Evolutionary conservation across 768 basidiomycete genomes (phyloP).

Genomic region (Myochromella boudieri): DNA sequence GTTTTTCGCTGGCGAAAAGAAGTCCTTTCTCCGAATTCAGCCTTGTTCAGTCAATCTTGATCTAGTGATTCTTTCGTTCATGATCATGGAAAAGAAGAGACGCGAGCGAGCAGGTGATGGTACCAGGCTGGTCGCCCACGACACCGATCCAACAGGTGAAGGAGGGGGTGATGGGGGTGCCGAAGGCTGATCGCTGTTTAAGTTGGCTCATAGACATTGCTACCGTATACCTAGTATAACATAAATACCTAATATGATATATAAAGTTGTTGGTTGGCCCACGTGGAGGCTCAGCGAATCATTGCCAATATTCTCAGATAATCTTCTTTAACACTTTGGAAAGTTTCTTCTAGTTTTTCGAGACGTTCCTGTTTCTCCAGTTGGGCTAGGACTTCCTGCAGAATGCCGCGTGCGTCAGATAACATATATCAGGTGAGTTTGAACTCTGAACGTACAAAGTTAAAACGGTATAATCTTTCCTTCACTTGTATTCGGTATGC

Average conservation of each 20-base stretch:
- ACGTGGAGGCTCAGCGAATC: constrained; percentile 31
- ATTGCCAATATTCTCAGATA: constrained; percentile 77
- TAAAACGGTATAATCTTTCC: constrained; percentile 92
- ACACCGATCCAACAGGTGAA: constrained; percentile 40
- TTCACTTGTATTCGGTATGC: constrained; percentile 91
- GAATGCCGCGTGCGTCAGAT: not conserved
- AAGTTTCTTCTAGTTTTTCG: constrained; percentile 92
- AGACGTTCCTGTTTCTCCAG: constrained; percentile 85
- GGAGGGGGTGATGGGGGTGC: constrained; percentile 31
- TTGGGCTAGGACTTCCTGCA: constrained; percentile 83
- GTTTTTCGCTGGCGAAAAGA: constrained; percentile 46
- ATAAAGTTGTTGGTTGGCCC: not conserved
- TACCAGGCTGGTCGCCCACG: constrained; percentile 22
- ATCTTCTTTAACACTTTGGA: constrained; percentile 80
- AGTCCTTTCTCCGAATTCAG: constrained; percentile 44
- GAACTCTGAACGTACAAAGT: constrained; percentile 66
- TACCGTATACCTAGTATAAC: not conserved
- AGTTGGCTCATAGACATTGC: too few species aligned
- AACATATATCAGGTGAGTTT: not conserved
- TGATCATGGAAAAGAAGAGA: constrained; percentile 56
- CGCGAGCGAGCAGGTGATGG: constrained; percentile 38
- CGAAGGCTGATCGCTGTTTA: constrained; percentile 5
- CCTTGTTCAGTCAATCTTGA: constrained; percentile 51
- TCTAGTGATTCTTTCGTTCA: constrained; percentile 51
- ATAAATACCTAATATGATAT: constrained; percentile 1